Evolutionary conservation across 2,329 filamentous ascomycete species (phyloP), one percentile per base, ranked within the genome.

Genomic region (Pezicula radicicola): DNA sequence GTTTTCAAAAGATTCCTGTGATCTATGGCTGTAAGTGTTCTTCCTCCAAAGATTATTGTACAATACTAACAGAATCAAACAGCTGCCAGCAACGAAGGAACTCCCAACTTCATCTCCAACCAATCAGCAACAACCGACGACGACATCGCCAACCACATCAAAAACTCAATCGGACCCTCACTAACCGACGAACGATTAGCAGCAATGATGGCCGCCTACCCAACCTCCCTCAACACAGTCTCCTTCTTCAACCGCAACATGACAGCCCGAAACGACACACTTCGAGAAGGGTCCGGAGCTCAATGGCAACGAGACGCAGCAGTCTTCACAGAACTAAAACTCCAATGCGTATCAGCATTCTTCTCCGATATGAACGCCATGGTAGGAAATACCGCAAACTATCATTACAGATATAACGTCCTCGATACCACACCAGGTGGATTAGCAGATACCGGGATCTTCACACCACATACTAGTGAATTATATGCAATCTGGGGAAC

Each of bases 361-460:
- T 54, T 49, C 36, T 51, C 52, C 15, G 70, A 75, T 42, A 77
- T 78, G 69, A 69, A 74, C 45, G 71, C 72, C 1, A 70, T 75
- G 63, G 69, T 68, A 10, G 70, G 75, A 55, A 58, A 74, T 2
- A 73, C 68, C 48, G 56, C 70, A 1, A 55, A 56, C 6, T 77
- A 72, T 57, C 74, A 72, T 52, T 78, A 77, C 62, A 72, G 75
- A 3, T 77, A 77, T 50, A 54, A 54, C 21, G 45, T 54, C 6
- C 41, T 51, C 2, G 52, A 54, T 39, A 36, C 39, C n/a, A 48
- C 39, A 19, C 45, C 49, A 12, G 49, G 49, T 16, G 49, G 43
- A 12, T 45, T 45, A 10, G 45, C 45, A 4, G 74, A 76, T 54
- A 72, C 74, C 52, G 64, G 67, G 15, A 62, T 69, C 27, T 75